phyloP scores from a whole-genome alignment of 352 stramenopile genomes.

The Phytophthora sansomeana region DNA sequence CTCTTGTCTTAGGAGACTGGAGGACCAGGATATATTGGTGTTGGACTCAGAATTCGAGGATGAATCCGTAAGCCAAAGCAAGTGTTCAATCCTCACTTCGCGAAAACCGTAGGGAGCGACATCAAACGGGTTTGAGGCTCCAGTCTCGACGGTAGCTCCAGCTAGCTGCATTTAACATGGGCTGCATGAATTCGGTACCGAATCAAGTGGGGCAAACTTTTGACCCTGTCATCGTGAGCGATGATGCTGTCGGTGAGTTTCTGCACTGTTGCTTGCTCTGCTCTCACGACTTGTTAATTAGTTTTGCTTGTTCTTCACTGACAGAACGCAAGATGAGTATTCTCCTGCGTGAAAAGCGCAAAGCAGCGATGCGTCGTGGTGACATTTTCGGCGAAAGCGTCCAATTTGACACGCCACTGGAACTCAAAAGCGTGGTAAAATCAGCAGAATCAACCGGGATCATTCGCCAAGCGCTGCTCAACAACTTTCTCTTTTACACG shows the following conservation, averaged over 20 bases:
- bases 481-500: constrained; percentile 75
- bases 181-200: constrained; percentile 70
- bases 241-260: constrained; percentile 39
- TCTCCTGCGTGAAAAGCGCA: constrained; percentile 75
- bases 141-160: constrained; percentile 5
- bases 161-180: constrained; percentile 42
- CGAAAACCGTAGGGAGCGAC: constrained; percentile 20
- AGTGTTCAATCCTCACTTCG: constrained; percentile 15
- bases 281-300: not conserved
- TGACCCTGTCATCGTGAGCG: constrained; percentile 49
- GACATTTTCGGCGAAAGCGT: constrained; percentile 84
- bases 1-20: constrained; percentile 23
- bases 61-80: constrained; percentile 9
- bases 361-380: constrained; percentile 54
- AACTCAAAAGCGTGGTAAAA: constrained; percentile 49
- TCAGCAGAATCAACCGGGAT: constrained; percentile 48
- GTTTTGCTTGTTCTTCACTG: not conserved
- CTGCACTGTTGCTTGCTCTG: not conserved
- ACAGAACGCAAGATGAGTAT: constrained; percentile 62
- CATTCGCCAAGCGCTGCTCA: constrained; percentile 68
- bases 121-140: constrained; percentile 1
- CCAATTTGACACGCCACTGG: constrained; percentile 60
- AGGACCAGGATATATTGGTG: constrained; percentile 20
- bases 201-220: constrained; percentile 53
- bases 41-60: constrained; percentile 30